Base-by-base conservation (phyloP, 2,329 filamentous ascomycete species). In the Fusarium sp. region DNA sequence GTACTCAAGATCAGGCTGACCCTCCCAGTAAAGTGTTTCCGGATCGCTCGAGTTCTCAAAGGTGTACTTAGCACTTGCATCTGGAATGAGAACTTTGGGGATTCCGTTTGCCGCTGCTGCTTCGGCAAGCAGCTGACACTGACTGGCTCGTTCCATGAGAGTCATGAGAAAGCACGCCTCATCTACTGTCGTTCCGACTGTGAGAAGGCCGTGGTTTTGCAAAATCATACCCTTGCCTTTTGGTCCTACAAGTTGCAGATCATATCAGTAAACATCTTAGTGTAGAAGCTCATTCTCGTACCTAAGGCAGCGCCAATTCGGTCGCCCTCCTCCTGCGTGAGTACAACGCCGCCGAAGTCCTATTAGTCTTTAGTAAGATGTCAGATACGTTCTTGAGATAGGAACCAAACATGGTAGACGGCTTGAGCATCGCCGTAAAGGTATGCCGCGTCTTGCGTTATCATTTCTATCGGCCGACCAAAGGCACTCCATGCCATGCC, bases 401-500 rank as follows among this genome's bases (percentile, higher is more conserved):
- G 10, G 22, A 11, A 2, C 24, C 39, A 3, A 18, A 42, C 18
- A 42, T 22, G 39, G 10, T 22, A 42, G 11, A 42, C 18, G 15
- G 39, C 18, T 15, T 42, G 39, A 20, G 39, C 39, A 6, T 45
- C 45, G 9, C 46, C 46, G 24, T 56, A 38, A 6, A 56, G 46
- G 18, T 44, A 44, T 2, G 46, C n/a, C 7, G 53, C 22, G 74
- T 88, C 90, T 78, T 87, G 89, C 60, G 87, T 91, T 24, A 92
- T 77, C 89, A 92, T 92, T 58, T 91, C 89, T 14, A 92, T 79
- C 1, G 84, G 85, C 7, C 80, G 81, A 1, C 83, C 88, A 75
- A 92, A 92, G 0, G 83, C 81, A 39, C 84, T 86, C 88, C 88
- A 92, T 0, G 90, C 89, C 57, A 90, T 87, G 1, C 90, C 90